These are phyloP conservation scores for Corymbia calophylla DNA, from an alignment of 441 rosid genomes.

Conservation along the genomic window DNA sequence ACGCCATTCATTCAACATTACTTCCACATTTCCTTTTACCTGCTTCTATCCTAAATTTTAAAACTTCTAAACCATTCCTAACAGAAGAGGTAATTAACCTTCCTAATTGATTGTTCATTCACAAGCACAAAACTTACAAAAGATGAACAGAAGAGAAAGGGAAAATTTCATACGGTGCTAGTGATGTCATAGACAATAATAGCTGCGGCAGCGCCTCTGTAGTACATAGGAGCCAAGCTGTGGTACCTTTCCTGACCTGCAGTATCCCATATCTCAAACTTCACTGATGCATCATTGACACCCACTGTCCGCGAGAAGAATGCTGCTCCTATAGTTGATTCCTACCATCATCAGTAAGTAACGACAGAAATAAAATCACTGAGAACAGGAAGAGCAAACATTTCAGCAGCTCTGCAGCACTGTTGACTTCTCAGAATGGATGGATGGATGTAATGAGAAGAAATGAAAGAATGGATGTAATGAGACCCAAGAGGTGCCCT, in stretches of 20 bases:
- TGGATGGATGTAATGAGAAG: background rate
- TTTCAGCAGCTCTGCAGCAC: background rate
- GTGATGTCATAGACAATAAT: constrained; percentile 41
- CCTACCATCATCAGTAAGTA: constrained; percentile 11
- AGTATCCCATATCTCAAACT: constrained; percentile 52
- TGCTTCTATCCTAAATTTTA: background rate
- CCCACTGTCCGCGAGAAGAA: constrained; percentile 41
- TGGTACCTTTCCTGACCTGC: constrained; percentile 51
- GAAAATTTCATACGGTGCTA: constrained; percentile 11
- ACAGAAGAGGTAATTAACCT: background rate
- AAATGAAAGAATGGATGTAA: background rate
- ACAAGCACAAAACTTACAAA: background rate
- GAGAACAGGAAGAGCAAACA: background rate
- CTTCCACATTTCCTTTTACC: background rate
- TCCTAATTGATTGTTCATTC: background rate
- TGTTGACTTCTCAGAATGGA: background rate
- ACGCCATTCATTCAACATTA: background rate
- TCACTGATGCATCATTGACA: constrained; percentile 36
- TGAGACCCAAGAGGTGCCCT: background rate
- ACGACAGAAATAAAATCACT: background rate
- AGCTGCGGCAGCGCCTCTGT: constrained; percentile 50
- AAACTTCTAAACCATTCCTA: background rate
- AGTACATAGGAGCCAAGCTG: constrained; percentile 56
- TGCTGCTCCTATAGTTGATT: constrained; percentile 49
- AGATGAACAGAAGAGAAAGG: background rate